These are phyloP conservation scores for Pyrenochaeta sp. DNA, from an alignment of 2,329 filamentous ascomycete genomes.

Conservation along the genomic window DNA sequence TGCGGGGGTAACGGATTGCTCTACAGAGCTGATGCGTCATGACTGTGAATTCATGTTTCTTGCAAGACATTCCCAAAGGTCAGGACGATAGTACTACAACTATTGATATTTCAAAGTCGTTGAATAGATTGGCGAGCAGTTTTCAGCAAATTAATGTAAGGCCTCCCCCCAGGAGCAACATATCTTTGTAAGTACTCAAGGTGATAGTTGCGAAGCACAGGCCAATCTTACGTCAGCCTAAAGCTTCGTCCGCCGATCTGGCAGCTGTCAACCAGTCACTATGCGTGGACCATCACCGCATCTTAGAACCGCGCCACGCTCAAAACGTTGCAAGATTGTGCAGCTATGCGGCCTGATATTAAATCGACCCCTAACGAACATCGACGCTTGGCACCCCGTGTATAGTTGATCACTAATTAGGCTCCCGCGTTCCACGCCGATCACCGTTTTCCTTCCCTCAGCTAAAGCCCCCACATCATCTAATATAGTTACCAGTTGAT, in stretches of 20 bases:
- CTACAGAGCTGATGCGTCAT: too few species aligned
- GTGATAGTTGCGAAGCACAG: background rate
- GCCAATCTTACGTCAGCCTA: slow-evolving; percentile 1
- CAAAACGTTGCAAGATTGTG: background rate
- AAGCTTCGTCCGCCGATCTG: background rate
- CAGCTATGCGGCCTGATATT: background rate
- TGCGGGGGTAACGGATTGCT: too few species aligned
- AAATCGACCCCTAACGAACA: background rate
- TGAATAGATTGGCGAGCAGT: too few species aligned
- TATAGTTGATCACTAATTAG: background rate
- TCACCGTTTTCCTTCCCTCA: background rate
- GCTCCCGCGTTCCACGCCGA: background rate
- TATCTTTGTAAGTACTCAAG: background rate
- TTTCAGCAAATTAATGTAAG: too few species aligned
- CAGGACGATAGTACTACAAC: too few species aligned
- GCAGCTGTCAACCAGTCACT: background rate
- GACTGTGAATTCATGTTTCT: too few species aligned
- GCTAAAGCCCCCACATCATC: background rate
- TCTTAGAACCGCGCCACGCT: background rate
- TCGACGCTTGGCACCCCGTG: background rate
- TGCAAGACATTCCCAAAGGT: too few species aligned
- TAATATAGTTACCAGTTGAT: background rate
- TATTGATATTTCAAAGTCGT: too few species aligned
- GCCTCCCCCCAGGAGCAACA: too few species aligned
- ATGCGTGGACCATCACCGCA: background rate